Base-by-base conservation (phyloP, 2,329 filamentous ascomycete genomes). In the Pyrenochaeta sp. region DNA sequence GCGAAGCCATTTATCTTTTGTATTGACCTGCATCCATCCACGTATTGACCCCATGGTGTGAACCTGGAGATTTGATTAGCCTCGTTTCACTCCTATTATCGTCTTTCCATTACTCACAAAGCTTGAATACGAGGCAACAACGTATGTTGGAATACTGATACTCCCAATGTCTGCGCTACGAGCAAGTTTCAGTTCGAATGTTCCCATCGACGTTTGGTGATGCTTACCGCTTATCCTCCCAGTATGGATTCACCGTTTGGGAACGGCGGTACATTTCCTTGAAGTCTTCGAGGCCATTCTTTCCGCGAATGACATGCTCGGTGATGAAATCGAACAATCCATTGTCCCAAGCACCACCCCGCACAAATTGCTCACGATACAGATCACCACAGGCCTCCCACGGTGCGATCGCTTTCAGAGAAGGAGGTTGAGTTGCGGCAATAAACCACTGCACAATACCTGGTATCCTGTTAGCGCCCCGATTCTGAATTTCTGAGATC, bases 311-410 rank as follows among this genome's bases (percentile, higher is more conserved):
- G 10, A 44, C 39, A 12, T 49, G 42, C 9, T 49, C 31, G 21
- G 45, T 45, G 5, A 64, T 58, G 36, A 64, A 49, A 12, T 52
- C 49, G 23, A 27, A 27, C 9, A 27, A 27, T 27, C 23, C 23
- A 5, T 53, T 41, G 9, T 48, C 47, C 32, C 51, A 56, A 3
- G 49, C 41, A 12, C 62, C 58, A 7, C 62, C 60, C 1, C 58
- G 60, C n/a, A 51, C 48, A 14, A 55, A 49, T 4, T 57, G 48
- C 17, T 65, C 55, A 1, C 62, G 53, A 30, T 63, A 63, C 0
- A 55, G 30, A 21, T 63, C 60, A 7, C 74, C 74, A 32, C 68
- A 75, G 7, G 77, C 80, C 63, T 83, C 81, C 79, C 79, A 80
- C 43, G 69, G 82, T 0, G 78, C 79, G 23, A 82, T 79, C 0